phyloP scores from a whole-genome alignment of 352 stramenopile species.

The Phytophthora lateralis region DNA sequence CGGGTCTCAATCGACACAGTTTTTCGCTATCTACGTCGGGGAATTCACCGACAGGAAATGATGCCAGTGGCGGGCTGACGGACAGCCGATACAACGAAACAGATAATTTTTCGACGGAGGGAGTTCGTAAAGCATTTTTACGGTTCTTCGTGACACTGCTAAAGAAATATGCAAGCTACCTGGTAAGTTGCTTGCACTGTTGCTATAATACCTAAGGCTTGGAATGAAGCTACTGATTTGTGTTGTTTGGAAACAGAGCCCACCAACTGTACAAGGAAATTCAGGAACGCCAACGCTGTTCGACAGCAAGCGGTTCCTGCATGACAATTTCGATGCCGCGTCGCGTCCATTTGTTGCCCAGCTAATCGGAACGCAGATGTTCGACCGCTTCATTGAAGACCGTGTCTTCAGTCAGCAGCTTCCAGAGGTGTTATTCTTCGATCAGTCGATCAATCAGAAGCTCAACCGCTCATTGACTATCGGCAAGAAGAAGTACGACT shows the following conservation, averaged over 20 bases:
- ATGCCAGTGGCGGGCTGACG: slow-evolving; percentile 50
- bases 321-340: slow-evolving; percentile 64
- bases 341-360: slow-evolving; percentile 69
- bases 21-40: slow-evolving; percentile 35
- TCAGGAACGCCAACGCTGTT: slow-evolving; percentile 56
- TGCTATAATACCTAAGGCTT: neutral
- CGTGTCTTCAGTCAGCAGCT: slow-evolving; percentile 66
- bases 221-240: slow-evolving; percentile 4
- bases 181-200: slow-evolving; percentile 47
- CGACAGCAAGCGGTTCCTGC: slow-evolving; percentile 67
- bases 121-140: slow-evolving; percentile 73
- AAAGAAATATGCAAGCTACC: slow-evolving; percentile 78
- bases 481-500: slow-evolving; percentile 86
- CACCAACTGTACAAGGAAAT: slow-evolving; percentile 22
- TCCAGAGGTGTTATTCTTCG: slow-evolving; percentile 83
- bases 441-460: slow-evolving; percentile 88
- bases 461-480: slow-evolving; percentile 78
- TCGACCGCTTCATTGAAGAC: slow-evolving; percentile 86
- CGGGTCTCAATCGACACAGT: slow-evolving; percentile 36
- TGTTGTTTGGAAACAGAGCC: slow-evolving; percentile 30
- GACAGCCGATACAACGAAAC: slow-evolving; percentile 76
- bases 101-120: slow-evolving; percentile 70
- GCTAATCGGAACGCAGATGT: slow-evolving; percentile 81
- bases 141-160: slow-evolving; percentile 84
- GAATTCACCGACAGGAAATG: slow-evolving; percentile 32